Conservation (phyloP, 2,329 filamentous ascomycete species). For the Paecilomyces niveus region DNA sequence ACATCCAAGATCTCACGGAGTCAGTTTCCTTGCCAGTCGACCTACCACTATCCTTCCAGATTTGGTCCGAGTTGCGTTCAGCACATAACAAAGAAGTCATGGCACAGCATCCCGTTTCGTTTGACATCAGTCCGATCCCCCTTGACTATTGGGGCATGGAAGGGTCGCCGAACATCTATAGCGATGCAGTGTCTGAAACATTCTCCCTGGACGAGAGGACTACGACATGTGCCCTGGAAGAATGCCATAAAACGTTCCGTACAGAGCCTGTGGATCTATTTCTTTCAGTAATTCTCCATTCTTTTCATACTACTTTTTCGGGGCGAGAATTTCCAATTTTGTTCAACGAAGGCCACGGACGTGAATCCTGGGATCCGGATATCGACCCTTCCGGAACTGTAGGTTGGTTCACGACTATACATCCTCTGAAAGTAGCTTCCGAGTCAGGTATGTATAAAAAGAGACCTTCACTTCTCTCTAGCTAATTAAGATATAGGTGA, state of each 20-base stretch:
- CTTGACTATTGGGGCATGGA: conserved; percentile 32
- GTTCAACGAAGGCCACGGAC: conserved; percentile 45
- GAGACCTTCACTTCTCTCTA: background rate
- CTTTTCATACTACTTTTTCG: conserved; percentile 37
- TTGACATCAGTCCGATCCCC: conserved; percentile 22
- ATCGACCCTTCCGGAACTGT: conserved; percentile 43
- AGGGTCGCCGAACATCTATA: conserved; percentile 23
- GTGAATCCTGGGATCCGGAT: conserved; percentile 37
- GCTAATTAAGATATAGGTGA: conserved; percentile 7
- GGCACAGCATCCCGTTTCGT: conserved; percentile 15
- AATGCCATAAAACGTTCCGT: conserved; percentile 24
- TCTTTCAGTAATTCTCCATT: conserved; percentile 32
- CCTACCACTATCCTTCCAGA: conserved; percentile 31
- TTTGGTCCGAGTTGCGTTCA: conserved; percentile 28
- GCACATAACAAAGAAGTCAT: conserved; percentile 17
- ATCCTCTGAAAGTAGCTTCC: conserved; percentile 31
- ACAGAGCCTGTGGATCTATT: conserved; percentile 33
- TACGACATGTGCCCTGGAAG: conserved; percentile 24
- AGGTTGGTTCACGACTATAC: conserved; percentile 46
- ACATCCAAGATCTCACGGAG: conserved; percentile 28
- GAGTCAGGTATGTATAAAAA: conserved; percentile 12
- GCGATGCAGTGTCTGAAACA: conserved; percentile 25
- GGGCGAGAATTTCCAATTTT: conserved; percentile 37
- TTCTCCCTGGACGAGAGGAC: conserved; percentile 26
- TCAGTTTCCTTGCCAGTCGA: conserved; percentile 23